Conservation (phyloP, 2,329 filamentous ascomycete genomes). For the Sporothrix curviconia region DNA sequence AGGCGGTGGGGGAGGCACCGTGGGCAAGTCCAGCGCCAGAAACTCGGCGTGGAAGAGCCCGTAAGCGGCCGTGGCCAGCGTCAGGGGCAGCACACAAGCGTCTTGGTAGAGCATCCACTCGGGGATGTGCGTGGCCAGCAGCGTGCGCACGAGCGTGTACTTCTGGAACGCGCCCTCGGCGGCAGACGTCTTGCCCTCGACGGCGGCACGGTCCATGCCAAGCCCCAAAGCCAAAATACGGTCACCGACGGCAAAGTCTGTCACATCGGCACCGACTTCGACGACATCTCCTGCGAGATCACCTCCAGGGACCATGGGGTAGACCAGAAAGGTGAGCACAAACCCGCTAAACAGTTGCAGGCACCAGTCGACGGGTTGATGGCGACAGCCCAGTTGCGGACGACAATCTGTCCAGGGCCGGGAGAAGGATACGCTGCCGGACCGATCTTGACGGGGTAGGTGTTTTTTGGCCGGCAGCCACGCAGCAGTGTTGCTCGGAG, state of each 20-base stretch:
- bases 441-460: not conserved
- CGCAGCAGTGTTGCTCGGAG: not conserved
- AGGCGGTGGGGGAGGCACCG: not conserved
- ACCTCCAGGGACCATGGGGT: slow-evolving; percentile 39
- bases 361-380: slow-evolving; percentile 8
- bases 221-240: slow-evolving; percentile 17
- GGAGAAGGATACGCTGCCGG: not conserved
- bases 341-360: not conserved
- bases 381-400: slow-evolving; percentile 3
- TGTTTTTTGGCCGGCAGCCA: not conserved
- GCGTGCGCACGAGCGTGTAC: not conserved
- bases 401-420: not conserved
- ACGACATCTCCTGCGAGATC: slow-evolving; percentile 47
- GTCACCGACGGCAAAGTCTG: slow-evolving; percentile 27
- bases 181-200: too few species aligned
- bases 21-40: slow-evolving; percentile 18
- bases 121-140: not conserved
- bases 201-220: too few species aligned
- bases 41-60: slow-evolving; percentile 23
- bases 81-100: slow-evolving; percentile 25
- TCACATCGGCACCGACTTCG: slow-evolving; percentile 25
- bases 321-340: slow-evolving; percentile 20
- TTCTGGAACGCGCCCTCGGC: not conserved
- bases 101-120: slow-evolving; percentile 31
- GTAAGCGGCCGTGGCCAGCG: slow-evolving; percentile 24